Evolutionary conservation across 2,329 filamentous ascomycete species (phyloP).

Genomic region (Beauveria australis): DNA sequence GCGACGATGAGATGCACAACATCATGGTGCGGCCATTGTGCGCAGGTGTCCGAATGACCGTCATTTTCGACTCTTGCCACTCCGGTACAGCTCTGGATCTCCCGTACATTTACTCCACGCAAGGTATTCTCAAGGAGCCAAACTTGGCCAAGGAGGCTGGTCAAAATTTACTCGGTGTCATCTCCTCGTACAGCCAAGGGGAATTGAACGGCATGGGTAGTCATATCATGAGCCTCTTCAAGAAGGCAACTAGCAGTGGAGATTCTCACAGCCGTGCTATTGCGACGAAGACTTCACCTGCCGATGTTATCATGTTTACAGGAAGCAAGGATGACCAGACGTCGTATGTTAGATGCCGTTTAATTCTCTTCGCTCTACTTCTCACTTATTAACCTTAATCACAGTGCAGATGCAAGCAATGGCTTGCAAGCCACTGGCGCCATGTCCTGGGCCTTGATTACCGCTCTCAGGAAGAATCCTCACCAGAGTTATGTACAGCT

Average conservation of each 20-base stretch:
- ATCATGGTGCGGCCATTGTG: constrained; percentile 56
- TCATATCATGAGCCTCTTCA: constrained; percentile 75
- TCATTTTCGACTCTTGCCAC: constrained; percentile 59
- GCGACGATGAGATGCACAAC: constrained; percentile 74
- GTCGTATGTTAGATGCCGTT: constrained; percentile 50
- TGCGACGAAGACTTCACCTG: constrained; percentile 85
- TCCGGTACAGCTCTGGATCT: constrained; percentile 59
- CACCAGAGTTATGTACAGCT: constrained; percentile 97
- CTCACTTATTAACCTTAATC: not conserved
- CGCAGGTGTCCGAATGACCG: constrained; percentile 50
- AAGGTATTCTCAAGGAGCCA: constrained; percentile 60
- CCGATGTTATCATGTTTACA: constrained; percentile 96
- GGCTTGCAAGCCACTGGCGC: constrained; percentile 85
- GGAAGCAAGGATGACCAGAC: constrained; percentile 96
- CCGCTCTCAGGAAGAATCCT: constrained; percentile 86
- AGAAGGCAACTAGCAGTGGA: constrained; percentile 76
- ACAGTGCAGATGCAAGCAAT: constrained; percentile 85
- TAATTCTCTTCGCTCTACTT: not conserved
- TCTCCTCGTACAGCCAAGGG: constrained; percentile 55
- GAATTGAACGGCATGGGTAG: constrained; percentile 77
- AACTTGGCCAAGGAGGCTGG: constrained; percentile 61
- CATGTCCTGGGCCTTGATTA: constrained; percentile 98
- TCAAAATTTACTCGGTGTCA: constrained; percentile 51
- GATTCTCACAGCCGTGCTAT: constrained; percentile 71
- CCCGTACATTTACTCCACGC: constrained; percentile 61